Base-by-base conservation (phyloP, 2,329 filamentous ascomycete genomes). In the Colletotrichum sp. region DNA sequence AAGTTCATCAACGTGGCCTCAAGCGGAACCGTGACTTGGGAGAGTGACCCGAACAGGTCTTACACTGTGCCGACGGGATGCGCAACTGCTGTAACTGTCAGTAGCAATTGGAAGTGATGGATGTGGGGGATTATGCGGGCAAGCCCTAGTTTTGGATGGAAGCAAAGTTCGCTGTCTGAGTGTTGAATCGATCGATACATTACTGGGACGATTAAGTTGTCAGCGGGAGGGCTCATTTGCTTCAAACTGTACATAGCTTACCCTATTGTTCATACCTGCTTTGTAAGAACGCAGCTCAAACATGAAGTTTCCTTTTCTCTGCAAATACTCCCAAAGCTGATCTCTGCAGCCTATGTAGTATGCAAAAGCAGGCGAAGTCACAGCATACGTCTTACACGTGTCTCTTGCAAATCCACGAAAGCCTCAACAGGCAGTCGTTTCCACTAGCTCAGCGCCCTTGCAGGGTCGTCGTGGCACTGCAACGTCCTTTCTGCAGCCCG, bases 1-100 rank as follows among this genome's bases (percentile, higher is more conserved):
- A 93, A 93, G 83, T 94, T 90, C 79, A 87, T 94, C 78, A 89
- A 89, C 78, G 87, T 91, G 57, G 86, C 85, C n/a, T 81, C 80
- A 2, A 84, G 86, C 78, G 90, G 91, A 0, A 83, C 81, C 0
- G 84, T 91, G 7, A 87, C 85, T 0, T 93, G 91, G 92, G 92
- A 93, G 82, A 88, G 86, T 68, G 91, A 91, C 26, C 84, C 85
- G 0, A 87, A 88, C 69, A 79, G 85, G 52, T 82, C 81, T 1
- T 86, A 82, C 73, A 84, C 82, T 36, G 81, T 85, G 9, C 79
- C 81, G 1, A 65, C 44, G 10, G 70, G 79, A 24, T 84, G 81
- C 68, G 75, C 68, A 4, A 72, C 76, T 9, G 76, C 75, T 4
- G 79, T 77, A 0, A 76, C 75, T 21, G 80, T 82, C 4, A 77